A percentile compares a stretch with the other conserved stretches of the same genome.
phyloP scores from a whole-genome alignment of 768 basidiomycete genomes.

The Lactarius hatsudake region DNA sequence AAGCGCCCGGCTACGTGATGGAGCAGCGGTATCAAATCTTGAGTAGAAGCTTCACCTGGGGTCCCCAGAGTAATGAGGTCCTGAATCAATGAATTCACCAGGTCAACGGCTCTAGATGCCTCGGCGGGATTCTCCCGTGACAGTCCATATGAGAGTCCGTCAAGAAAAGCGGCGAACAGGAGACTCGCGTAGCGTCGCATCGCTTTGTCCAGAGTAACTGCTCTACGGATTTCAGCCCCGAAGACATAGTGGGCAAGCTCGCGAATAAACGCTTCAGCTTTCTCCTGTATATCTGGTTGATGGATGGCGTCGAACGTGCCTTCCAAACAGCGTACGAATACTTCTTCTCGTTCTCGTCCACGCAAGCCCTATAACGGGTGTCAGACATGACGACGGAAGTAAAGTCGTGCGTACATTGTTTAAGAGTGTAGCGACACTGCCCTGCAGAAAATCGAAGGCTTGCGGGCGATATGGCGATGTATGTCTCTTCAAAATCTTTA shows the following conservation, averaged over 20 bases:
- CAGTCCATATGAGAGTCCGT: constrained; percentile 74
- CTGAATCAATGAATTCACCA: constrained; percentile 61
- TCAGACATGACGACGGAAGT: constrained; percentile 5
- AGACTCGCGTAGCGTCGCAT: constrained; percentile 54
- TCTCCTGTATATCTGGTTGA: constrained; percentile 61
- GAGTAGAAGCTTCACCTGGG: constrained; percentile 44
- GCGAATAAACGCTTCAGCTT: constrained; percentile 67
- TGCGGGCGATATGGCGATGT: constrained; percentile 50
- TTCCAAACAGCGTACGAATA: constrained; percentile 67
- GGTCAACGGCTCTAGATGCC: constrained; percentile 52
- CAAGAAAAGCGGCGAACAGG: constrained; percentile 70
- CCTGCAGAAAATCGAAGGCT: constrained; percentile 70
- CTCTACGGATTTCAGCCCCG: constrained; percentile 65
- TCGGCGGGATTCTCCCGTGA: constrained; percentile 64
- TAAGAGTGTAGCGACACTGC: constrained; percentile 64
- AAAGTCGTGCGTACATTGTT: constrained; percentile 55
- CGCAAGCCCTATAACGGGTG: constrained; percentile 53
- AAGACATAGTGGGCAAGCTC: constrained; percentile 72
- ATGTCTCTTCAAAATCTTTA: constrained; percentile 54
- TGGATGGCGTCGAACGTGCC: constrained; percentile 78
- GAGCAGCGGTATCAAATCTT: constrained; percentile 63
- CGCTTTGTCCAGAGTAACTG: constrained; percentile 51
- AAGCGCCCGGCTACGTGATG: constrained; percentile 84
- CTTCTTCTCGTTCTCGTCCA: constrained; percentile 69
- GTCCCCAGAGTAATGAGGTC: constrained; percentile 60